Base-by-base conservation (phyloP, 768 basidiomycete species). In the Suillus luteus region DNA sequence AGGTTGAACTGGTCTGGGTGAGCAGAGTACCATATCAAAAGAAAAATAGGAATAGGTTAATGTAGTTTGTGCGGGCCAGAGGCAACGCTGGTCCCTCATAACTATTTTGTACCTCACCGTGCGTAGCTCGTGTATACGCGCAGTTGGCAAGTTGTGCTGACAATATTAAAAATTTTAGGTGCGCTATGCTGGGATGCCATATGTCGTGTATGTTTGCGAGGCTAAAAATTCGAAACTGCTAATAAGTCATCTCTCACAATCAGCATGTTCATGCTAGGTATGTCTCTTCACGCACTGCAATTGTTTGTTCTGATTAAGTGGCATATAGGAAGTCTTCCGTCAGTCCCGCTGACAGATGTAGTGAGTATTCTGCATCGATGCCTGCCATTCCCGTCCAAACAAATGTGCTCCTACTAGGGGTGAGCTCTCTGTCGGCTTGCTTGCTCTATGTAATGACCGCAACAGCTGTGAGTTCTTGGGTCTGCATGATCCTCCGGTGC, bases 241-340 rank as follows among this genome's bases (percentile, higher is more conserved):
- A n/a, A 54, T 54, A 19, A 35, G 11, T 3, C 52, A 54, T n/a
- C 52, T 35, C 3, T 12, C 19, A 33, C 33, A 35, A 54, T 54
- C 52, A 54, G 52, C 33, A 54, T 54, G 52, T 54, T n/a, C 33
- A 54, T 54, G 52, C 52, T 54, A 35, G 52, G 52, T 54, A 35
- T 54, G 33, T 35, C 19, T 54, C 1, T 5, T 35, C 52, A n/a
- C 52, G 7, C 5, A n/a, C 52, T n/a, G 6, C 19, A n/a, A 54
- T 35, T n/a, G 6, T n/a, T 54, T 54, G 52, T 54, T 35, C 35
- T 54, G 33, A 54, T 19, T 11, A 7, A 6, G 11, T 54, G 10
- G 17, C 19, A 12, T n/a, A 11, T 33, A 54, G 52, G 19, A 33
- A 54, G 52, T 54, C 52, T 54, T 54, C 52, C 52, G 33, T 54